Evolutionary conservation across 805 yeast species (phyloP), one percentile per base, ranked within the genome.

Genomic region (Saccharomycopsis microspora): DNA sequence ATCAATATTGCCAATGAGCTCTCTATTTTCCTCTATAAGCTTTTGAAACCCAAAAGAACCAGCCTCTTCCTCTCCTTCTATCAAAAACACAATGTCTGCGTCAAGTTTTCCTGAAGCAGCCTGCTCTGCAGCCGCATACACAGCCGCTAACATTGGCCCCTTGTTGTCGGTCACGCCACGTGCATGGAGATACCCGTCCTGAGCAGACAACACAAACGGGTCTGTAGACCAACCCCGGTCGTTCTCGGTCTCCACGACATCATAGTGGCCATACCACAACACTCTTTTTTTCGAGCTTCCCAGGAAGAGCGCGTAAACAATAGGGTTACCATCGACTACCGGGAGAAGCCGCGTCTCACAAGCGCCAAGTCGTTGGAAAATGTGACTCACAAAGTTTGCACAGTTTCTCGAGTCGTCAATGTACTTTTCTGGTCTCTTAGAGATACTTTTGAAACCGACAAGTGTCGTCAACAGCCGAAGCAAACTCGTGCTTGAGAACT

Each of bases 41-140:
- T 77, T 71, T 56, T 80, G 79, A 60, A 90, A 87, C 0, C 97
- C 96, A 56, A 74, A 75, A 0, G 96, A 85, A 1, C 97, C 97
- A 49, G 85, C 75, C 62, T 90, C 98, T 64, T 93, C 98, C 62
- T 88, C 96, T 41, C 98, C 98, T 64, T 90, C 98, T 43, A 90
- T 71, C 10, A 90, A 59, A 57, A 93, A 89, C 0, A 84, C 78
- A 3, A 90, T 81, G 60, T 90, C 96, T 42, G 81, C 72, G 5
- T 69, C 67, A 27, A 93, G 69, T 41, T 74, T 63, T 0, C 70
- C 65, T 7, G 66, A 63, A 32, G 74, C 74, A 46, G 66, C 66
- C 9, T 87, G 64, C 46, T 84, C 86, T 0, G 93, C 89, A 19
- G 84, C 95, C 0, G 96, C 86, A 64, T 79, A 88, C 3, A 90